Percentiles rank a stretch among this genome's conserved stretches.
These are phyloP conservation scores for Trichoderma asperellum DNA, from an alignment of 2,329 filamentous ascomycete genomes.

Conservation along the genomic window DNA sequence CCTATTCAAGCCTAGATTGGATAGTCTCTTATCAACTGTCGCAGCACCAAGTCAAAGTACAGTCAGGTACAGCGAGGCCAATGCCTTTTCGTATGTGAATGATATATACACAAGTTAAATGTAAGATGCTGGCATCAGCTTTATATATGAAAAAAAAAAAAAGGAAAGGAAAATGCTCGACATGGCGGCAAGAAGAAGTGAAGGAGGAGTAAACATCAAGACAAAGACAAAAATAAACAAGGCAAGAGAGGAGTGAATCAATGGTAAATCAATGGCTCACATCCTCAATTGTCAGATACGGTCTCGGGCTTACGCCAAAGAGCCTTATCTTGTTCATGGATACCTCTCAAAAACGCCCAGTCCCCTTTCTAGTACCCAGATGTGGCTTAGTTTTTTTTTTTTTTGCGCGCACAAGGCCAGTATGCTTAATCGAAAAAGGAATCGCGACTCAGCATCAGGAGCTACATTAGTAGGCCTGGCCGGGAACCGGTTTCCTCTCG, in stretches of 20 bases:
- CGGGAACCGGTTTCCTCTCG: conserved; percentile 60
- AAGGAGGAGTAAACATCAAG: conserved; percentile 15
- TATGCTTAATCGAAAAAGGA: conserved; percentile 30
- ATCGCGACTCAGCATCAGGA: conserved; percentile 5
- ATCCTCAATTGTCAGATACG: conserved; percentile 35
- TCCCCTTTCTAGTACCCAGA: conserved; percentile 34
- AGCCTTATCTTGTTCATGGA: conserved; percentile 31
- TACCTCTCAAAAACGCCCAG: conserved; percentile 39
- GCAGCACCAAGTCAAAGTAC: conserved; percentile 4
- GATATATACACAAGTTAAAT: conserved; percentile 26
- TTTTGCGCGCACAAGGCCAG: conserved; percentile 25
- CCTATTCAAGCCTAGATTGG: neutral
- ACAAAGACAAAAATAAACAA: conserved; percentile 32
- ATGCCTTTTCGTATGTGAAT: conserved; percentile 20
- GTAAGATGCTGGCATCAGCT: conserved; percentile 16
- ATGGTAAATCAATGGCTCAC: conserved; percentile 28
- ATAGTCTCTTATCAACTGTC: neutral
- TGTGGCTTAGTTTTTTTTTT: conserved; percentile 29
- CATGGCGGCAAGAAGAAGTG: conserved; percentile 27
- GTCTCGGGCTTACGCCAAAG: conserved; percentile 34
- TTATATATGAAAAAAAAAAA: conserved; percentile 13
- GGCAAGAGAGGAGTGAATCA: conserved; percentile 31
- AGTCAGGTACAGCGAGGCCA: neutral
- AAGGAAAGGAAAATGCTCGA: neutral
- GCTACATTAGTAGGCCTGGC: conserved; percentile 51